A percentile compares a stretch with the other conserved stretches of the same genome.
Conservation (phyloP, 345 rosid species). For the Cardamine resedifolia region DNA sequence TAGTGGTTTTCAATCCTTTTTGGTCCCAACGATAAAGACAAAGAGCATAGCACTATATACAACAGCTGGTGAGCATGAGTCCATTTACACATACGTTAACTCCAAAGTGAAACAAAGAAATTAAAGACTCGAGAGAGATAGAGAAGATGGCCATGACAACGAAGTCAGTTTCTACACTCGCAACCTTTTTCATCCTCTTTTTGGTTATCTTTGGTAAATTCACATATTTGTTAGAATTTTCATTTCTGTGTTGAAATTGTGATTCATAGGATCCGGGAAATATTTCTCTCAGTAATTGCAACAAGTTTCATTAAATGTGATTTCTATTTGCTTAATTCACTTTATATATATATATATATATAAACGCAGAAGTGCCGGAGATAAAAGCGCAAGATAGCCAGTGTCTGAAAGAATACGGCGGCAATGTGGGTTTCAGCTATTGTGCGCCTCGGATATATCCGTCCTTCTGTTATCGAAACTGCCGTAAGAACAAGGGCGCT, state of each 20-base stretch:
- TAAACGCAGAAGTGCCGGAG: conserved; percentile 26
- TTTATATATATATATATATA: neutral
- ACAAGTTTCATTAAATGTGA: neutral
- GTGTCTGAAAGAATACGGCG: conserved; percentile 30
- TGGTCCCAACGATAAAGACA: neutral
- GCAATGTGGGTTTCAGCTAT: conserved; percentile 27
- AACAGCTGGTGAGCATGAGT: neutral
- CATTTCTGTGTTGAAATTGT: neutral
- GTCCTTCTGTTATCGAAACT: conserved; percentile 11
- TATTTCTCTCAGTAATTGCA: neutral
- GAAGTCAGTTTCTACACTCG: neutral
- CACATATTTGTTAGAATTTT: neutral
- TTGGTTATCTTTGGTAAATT: neutral
- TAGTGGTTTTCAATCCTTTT: neutral
- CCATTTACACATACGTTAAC: neutral
- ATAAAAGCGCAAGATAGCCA: conserved; percentile 17
- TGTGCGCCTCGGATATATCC: conserved; percentile 34
- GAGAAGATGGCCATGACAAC: neutral
- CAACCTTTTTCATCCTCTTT: neutral
- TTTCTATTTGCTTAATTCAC: neutral
- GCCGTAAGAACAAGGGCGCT: conserved; percentile 14
- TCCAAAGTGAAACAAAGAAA: conserved; percentile 1
- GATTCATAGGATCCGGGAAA: neutral
- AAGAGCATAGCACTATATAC: neutral
- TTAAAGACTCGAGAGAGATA: neutral